Conservation (phyloP, 2,329 filamentous ascomycete genomes). For the Aspergillus oerlinghausenensis region DNA sequence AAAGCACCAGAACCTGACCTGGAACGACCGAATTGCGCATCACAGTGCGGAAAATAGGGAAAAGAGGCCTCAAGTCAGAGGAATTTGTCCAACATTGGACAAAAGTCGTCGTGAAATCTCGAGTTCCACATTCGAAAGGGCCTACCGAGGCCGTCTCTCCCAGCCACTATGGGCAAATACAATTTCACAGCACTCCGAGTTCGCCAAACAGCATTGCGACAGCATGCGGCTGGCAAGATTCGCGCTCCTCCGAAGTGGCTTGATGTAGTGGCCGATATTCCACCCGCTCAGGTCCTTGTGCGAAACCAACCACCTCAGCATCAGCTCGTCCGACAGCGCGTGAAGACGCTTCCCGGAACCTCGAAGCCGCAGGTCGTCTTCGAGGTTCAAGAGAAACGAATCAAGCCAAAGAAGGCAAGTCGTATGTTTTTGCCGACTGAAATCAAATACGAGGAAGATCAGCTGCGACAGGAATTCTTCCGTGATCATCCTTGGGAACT, state of each 20-base stretch:
- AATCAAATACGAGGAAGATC: conserved; percentile 79
- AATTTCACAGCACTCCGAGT: conserved; percentile 45
- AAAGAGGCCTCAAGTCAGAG: not conserved
- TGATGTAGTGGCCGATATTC: conserved; percentile 51
- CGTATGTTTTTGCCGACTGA: conserved; percentile 74
- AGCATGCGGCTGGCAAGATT: conserved; percentile 34
- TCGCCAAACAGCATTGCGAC: conserved; percentile 38
- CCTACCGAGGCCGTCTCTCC: not conserved
- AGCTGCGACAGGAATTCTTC: conserved; percentile 76
- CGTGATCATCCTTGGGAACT: conserved; percentile 96
- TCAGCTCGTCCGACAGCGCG: conserved; percentile 36
- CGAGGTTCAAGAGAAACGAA: conserved; percentile 31
- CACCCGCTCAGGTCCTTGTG: conserved; percentile 56
- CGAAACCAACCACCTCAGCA: conserved; percentile 52
- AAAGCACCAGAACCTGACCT: not conserved
- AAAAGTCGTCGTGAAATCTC: not conserved
- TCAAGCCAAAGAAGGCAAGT: conserved; percentile 61
- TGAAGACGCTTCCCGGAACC: conserved; percentile 26
- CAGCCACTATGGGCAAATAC: conserved; percentile 40
- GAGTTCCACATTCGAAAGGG: not conserved
- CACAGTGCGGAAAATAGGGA: not conserved
- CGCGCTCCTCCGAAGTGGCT: conserved; percentile 49
- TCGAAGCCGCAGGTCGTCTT: conserved; percentile 32
- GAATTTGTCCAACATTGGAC: not conserved
- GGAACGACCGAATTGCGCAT: not conserved